Evolutionary conservation across 352 stramenopile species (phyloP).

Genomic region (Pythium folliculosum): DNA sequence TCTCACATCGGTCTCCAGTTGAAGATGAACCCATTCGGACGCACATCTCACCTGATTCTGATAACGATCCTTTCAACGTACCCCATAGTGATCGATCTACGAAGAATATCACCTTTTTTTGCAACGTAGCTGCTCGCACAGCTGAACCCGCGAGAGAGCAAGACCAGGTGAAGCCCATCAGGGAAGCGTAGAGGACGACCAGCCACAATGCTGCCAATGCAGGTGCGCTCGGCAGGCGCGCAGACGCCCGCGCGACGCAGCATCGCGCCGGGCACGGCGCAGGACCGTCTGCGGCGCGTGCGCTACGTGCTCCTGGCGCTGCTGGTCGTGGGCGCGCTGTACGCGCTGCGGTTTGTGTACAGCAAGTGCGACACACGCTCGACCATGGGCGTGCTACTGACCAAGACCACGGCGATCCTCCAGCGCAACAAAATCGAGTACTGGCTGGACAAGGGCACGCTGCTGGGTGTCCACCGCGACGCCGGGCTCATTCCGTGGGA

Average conservation of each 20-base stretch:
- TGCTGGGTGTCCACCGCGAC: slow-evolving; percentile 67
- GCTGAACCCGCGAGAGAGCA: not conserved
- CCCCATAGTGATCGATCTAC: too few relatives aligned
- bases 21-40: slow-evolving; percentile 11
- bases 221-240: slow-evolving; percentile 3
- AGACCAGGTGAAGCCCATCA: not conserved
- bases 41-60: slow-evolving; percentile 10
- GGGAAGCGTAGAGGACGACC: too few relatives aligned
- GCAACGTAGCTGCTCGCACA: not conserved
- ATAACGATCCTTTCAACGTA: not conserved
- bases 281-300: slow-evolving; percentile 28
- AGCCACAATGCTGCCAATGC: slow-evolving; percentile 23
- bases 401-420: slow-evolving; percentile 63
- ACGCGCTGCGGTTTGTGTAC: slow-evolving; percentile 59
- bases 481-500: slow-evolving; percentile 77
- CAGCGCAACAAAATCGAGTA: slow-evolving; percentile 73
- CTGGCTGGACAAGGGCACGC: slow-evolving; percentile 82
- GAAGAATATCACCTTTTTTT: slow-evolving; percentile 18
- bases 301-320: slow-evolving; percentile 38
- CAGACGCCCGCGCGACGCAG: slow-evolving; percentile 3
- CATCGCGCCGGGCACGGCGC: not conserved
- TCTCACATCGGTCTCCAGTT: not conserved
- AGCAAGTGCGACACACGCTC: slow-evolving; percentile 74
- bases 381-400: slow-evolving; percentile 69
- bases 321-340: slow-evolving; percentile 32